phyloP scores from a whole-genome alignment of 768 basidiomycete genomes.

The Lentinula sp. region DNA sequence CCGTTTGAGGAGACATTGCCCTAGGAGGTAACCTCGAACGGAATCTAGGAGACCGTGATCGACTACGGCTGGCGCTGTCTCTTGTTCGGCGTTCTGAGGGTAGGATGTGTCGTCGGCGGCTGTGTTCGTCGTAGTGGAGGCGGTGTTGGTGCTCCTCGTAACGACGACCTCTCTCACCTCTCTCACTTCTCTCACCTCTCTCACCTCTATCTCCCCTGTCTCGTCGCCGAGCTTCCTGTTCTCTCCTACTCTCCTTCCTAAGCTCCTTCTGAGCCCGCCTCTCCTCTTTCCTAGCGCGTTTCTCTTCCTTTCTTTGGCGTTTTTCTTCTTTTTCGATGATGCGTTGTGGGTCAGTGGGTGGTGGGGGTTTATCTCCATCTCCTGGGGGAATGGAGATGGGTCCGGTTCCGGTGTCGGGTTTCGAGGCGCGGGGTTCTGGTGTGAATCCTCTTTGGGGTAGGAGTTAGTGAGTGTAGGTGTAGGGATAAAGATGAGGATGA shows the following conservation, averaged over 20 bases:
- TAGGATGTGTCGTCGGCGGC: too few relatives aligned
- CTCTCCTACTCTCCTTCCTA: background rate
- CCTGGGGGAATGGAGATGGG: background rate
- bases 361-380: constrained; percentile 19
- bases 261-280: constrained; percentile 27
- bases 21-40: too few relatives aligned
- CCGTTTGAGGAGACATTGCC: too few relatives aligned
- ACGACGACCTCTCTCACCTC: too few relatives aligned
- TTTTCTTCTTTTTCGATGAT: constrained; percentile 43
- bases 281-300: constrained; percentile 49
- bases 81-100: too few relatives aligned
- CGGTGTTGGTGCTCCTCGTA: too few relatives aligned
- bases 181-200: too few relatives aligned
- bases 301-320: constrained; percentile 50
- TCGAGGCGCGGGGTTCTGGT: constrained; percentile 20
- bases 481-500: background rate
- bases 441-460: constrained; percentile 60
- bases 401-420: background rate
- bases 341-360: constrained; percentile 19
- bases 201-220: too few relatives aligned
- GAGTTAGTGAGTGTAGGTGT: background rate
- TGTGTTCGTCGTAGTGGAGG: too few relatives aligned
- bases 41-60: too few relatives aligned
- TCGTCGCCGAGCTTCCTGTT: too few relatives aligned
- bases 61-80: too few relatives aligned